phyloP scores from a whole-genome alignment of 305 asterid genomes.

The Ajuga reptans region DNA sequence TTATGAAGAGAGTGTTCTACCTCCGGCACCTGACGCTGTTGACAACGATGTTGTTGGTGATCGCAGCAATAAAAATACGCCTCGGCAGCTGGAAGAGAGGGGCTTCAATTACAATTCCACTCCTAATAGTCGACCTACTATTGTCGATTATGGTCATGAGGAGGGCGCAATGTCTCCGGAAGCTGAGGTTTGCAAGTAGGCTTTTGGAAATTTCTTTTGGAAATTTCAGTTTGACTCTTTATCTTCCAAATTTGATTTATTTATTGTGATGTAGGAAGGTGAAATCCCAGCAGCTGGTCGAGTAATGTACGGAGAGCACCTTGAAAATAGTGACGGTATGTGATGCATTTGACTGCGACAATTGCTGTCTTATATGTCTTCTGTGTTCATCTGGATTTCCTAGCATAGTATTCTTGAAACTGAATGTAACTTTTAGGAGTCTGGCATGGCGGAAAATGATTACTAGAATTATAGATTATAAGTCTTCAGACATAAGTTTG shows the following conservation, averaged over 20 bases:
- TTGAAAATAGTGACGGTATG: conserved; percentile 53
- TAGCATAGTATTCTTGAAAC: neutral
- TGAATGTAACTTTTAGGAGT: neutral
- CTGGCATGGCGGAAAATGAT: neutral
- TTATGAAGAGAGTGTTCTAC: conserved; percentile 22
- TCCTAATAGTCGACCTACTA: conserved; percentile 35
- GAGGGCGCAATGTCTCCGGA: conserved; percentile 83
- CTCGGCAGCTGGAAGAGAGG: conserved; percentile 29
- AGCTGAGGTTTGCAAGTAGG: conserved; percentile 49
- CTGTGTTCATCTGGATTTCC: neutral
- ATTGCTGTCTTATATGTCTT: neutral
- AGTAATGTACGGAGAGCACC: conserved; percentile 51
- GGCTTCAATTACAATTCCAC: conserved; percentile 30
- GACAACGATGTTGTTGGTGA: conserved; percentile 24
- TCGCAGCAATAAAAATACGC: conserved; percentile 27
- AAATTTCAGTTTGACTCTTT: neutral
- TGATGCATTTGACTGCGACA: neutral
- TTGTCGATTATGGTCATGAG: conserved; percentile 85
- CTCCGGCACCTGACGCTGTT: conserved; percentile 21
- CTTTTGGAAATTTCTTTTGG: neutral
- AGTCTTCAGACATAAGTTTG: neutral
- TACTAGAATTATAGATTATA: neutral
- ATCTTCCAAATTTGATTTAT: neutral
- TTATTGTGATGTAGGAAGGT: conserved; percentile 54
- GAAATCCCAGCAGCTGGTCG: conserved; percentile 46